These are phyloP conservation scores for Urochloa ruziziensis DNA, from an alignment of 176 grass and related monocot species.

Conservation along the genomic window DNA sequence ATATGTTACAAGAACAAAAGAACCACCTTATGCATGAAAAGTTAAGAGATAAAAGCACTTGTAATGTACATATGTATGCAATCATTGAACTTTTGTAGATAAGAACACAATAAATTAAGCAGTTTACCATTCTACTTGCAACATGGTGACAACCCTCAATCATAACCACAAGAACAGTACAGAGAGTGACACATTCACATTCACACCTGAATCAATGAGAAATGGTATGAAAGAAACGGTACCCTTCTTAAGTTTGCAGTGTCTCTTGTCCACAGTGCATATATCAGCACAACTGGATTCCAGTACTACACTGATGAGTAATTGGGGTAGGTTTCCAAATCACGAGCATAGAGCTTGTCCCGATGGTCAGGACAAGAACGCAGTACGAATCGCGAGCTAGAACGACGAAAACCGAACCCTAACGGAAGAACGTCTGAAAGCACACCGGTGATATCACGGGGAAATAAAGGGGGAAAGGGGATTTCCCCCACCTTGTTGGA, in stretches of 20 bases:
- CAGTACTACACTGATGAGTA: background rate
- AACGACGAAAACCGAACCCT: background rate
- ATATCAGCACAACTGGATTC: background rate
- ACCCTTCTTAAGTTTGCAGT: background rate
- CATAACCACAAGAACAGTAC: background rate
- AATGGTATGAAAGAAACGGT: background rate
- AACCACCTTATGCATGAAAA: slow-evolving; percentile 17
- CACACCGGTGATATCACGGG: background rate
- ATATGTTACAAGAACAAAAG: background rate
- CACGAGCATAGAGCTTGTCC: background rate
- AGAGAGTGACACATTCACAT: background rate
- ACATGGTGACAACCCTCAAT: background rate
- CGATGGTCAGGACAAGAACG: background rate
- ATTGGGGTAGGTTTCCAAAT: background rate
- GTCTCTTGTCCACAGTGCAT: background rate
- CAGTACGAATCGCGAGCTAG: background rate
- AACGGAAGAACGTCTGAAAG: background rate
- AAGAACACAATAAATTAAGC: background rate
- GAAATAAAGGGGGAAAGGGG: background rate
- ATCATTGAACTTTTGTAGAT: background rate
- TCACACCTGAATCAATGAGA: background rate
- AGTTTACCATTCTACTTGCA: background rate
- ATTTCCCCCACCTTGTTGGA: slow-evolving; percentile 53
- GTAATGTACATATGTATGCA: background rate
- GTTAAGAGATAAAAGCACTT: background rate